phyloP scores from a whole-genome alignment of 306 rosid species.

The Corylus americana region DNA sequence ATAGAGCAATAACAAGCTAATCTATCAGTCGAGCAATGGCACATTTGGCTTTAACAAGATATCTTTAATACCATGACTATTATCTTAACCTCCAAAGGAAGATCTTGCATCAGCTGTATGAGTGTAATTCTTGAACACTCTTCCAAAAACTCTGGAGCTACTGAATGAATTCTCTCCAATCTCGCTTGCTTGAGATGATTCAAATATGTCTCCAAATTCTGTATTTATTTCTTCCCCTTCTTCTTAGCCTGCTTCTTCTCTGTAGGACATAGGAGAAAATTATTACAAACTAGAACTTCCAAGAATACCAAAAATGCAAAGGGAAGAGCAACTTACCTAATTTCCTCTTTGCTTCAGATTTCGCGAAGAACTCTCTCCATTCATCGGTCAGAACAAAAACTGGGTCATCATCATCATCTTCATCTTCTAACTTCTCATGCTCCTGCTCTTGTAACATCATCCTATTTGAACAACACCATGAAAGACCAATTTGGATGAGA shows the following conservation, averaged over 20 bases:
- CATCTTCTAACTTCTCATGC: conserved; percentile 39
- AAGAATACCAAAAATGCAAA: not conserved
- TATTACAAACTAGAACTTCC: conserved; percentile 3
- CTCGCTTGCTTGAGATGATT: not conserved
- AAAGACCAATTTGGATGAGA: not conserved
- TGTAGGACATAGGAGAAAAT: conserved; percentile 25
- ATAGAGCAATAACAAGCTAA: not conserved
- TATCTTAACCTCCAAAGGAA: not conserved
- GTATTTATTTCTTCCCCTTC: conserved; percentile 43
- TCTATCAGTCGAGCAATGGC: not conserved
- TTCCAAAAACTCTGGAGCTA: not conserved
- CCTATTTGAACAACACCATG: conserved; percentile 37
- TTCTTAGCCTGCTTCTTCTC: conserved; percentile 60
- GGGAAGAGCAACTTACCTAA: conserved; percentile 41
- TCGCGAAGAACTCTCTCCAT: conserved; percentile 79
- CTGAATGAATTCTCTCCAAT: not conserved
- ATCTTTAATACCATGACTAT: not conserved
- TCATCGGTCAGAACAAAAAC: conserved; percentile 71
- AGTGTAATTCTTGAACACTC: not conserved
- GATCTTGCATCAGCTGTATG: not conserved
- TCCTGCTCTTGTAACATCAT: conserved; percentile 45
- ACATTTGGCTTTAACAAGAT: not conserved
- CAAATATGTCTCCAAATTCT: not conserved
- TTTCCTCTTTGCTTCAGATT: conserved; percentile 70
- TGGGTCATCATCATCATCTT: conserved; percentile 55